Evolutionary conservation across 768 basidiomycete genomes (phyloP).

Genomic region (Mycena maculata): DNA sequence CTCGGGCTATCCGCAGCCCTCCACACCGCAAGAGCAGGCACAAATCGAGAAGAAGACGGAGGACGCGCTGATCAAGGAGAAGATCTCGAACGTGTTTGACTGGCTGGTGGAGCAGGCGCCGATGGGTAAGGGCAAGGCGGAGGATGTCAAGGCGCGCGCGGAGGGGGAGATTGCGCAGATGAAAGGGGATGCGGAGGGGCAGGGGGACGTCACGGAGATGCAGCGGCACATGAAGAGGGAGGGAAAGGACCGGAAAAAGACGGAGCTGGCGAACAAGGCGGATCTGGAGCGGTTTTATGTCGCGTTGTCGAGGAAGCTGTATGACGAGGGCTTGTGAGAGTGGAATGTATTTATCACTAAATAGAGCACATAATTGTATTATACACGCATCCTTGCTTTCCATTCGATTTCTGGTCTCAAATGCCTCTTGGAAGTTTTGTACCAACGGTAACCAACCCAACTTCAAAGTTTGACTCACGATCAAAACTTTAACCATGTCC

Average conservation of each 20-base stretch:
- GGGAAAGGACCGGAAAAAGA: slow-evolving; percentile 48
- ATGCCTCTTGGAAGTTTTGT: too few species aligned
- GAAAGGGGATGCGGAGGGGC: too few species aligned
- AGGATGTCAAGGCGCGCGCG: slow-evolving; percentile 33
- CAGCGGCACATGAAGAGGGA: slow-evolving; percentile 37
- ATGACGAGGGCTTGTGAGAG: slow-evolving; percentile 87
- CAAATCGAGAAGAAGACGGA: slow-evolving; percentile 38
- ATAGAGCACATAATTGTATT: slow-evolving; percentile 24
- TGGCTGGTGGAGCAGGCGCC: slow-evolving; percentile 84
- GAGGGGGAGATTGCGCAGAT: slow-evolving; percentile 35
- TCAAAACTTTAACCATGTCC: too few species aligned
- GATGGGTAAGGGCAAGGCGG: slow-evolving; percentile 36
- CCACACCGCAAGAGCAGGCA: slow-evolving; percentile 1
- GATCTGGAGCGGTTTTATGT: slow-evolving; percentile 93
- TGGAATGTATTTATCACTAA: background rate
- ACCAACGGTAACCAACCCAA: too few species aligned
- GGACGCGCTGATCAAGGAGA: slow-evolving; percentile 74
- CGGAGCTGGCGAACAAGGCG: slow-evolving; percentile 70
- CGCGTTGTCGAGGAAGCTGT: slow-evolving; percentile 88
- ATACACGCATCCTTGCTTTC: slow-evolving; percentile 4
- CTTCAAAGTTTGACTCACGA: too few species aligned
- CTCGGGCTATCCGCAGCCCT: slow-evolving; percentile 17
- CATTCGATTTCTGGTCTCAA: too few species aligned
- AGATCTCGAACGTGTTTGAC: slow-evolving; percentile 79
- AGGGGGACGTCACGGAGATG: slow-evolving; percentile 21